phyloP scores from a whole-genome alignment of 306 rosid species.

The Prinsepia uniflora region DNA sequence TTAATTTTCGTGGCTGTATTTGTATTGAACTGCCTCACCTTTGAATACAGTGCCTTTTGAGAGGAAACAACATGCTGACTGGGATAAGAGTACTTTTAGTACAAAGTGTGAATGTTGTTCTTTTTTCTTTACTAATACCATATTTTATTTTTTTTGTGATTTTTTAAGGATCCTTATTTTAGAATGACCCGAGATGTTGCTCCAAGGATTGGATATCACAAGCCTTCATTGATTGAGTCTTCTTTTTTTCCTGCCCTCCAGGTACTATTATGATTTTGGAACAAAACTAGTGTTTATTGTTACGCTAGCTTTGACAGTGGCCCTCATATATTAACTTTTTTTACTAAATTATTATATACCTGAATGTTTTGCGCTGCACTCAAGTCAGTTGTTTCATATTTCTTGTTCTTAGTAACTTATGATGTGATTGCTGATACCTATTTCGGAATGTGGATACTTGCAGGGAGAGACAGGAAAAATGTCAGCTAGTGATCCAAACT shows the following conservation, averaged over 20 bases:
- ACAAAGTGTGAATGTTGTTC: not conserved
- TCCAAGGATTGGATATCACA: constrained; percentile 70
- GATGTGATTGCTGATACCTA: constrained; percentile 14
- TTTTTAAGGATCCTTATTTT: constrained; percentile 85
- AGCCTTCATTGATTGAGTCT: constrained; percentile 89
- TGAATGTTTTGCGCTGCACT: too few relatives aligned
- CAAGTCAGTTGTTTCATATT: too few relatives aligned
- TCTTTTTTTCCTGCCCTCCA: constrained; percentile 89
- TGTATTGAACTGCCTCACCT: not conserved
- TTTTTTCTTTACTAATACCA: not conserved
- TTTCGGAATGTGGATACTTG: constrained; percentile 33
- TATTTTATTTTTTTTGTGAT: constrained; percentile 21
- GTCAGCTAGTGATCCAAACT: constrained; percentile 98
- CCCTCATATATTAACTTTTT: too few relatives aligned
- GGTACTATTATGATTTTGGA: constrained; percentile 42
- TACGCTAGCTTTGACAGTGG: too few relatives aligned
- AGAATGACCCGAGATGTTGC: constrained; percentile 99
- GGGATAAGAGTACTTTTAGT: not conserved
- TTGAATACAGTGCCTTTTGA: not conserved
- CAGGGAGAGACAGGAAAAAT: constrained; percentile 96
- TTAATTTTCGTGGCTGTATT: not conserved
- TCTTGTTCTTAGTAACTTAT: not conserved
- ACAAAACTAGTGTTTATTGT: not conserved
- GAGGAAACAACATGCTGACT: not conserved
- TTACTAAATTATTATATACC: too few relatives aligned